These are phyloP conservation scores for Rhizophora mangle DNA, from an alignment of 345 rosid genomes.

Conservation along the genomic window DNA sequence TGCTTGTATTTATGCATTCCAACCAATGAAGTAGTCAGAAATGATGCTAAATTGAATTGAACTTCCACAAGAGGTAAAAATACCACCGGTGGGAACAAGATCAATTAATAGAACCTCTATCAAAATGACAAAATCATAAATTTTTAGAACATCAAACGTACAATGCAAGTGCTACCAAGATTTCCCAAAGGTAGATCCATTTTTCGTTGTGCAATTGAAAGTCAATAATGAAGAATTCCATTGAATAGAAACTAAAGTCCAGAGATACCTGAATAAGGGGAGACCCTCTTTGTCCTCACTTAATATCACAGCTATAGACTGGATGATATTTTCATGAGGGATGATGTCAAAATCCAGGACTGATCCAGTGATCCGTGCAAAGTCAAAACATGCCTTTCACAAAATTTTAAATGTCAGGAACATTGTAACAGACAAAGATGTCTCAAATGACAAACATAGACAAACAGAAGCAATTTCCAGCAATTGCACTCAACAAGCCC, in stretches of 20 bases:
- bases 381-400: constrained; percentile 92
- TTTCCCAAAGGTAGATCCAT: background rate
- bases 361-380: constrained; percentile 66
- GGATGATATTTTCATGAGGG: constrained; percentile 66
- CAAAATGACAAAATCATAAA: background rate
- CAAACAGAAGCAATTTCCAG: constrained; percentile 17
- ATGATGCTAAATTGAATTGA: no score
- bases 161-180: background rate
- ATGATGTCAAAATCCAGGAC: constrained; percentile 55
- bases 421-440: constrained; percentile 24
- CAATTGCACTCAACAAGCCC: constrained; percentile 17
- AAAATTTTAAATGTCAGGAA: constrained; percentile 55
- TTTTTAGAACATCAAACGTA: background rate
- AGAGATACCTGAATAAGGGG: constrained; percentile 69
- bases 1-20: no score
- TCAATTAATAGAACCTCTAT: background rate
- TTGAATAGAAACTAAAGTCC: background rate
- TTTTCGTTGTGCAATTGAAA: background rate
- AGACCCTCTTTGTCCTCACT: constrained; percentile 66
- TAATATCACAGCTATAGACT: constrained; percentile 64
- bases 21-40: no score
- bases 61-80: background rate
- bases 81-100: background rate
- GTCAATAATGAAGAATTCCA: no score
- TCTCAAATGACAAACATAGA: constrained; percentile 24